Evolutionary conservation across 257 asterid genomes (phyloP).

Genomic region (Henckelia pumila): DNA sequence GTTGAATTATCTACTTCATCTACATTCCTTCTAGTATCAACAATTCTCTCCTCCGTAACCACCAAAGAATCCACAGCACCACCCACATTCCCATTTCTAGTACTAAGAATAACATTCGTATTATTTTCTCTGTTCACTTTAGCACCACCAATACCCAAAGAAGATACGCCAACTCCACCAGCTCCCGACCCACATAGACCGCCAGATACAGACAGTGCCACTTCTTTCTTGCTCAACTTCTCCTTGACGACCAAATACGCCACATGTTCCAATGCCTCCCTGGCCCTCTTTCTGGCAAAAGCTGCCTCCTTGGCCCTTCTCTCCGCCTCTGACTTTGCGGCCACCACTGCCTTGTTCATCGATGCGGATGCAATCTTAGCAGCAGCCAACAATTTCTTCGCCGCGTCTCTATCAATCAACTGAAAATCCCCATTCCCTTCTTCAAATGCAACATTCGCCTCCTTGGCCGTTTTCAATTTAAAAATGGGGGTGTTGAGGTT

Average conservation of each 20-base stretch:
- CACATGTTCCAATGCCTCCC: conserved; percentile 65
- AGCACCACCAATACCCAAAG: background rate
- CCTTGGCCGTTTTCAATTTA: conserved; percentile 34
- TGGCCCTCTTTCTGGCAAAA: conserved; percentile 64
- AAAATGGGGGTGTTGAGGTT: conserved; percentile 48
- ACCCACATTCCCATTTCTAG: conserved; percentile 26
- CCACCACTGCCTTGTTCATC: conserved; percentile 57
- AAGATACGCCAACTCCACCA: conserved; percentile 1
- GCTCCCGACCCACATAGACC: background rate
- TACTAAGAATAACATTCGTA: conserved; percentile 20
- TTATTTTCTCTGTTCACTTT: conserved; percentile 19
- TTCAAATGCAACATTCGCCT: conserved; percentile 7
- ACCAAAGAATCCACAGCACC: conserved; percentile 23
- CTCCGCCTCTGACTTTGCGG: conserved; percentile 64
- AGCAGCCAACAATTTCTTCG: conserved; percentile 67
- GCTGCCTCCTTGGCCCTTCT: conserved; percentile 79
- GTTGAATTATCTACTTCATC: conserved; percentile 40
- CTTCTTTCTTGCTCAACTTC: conserved; percentile 48
- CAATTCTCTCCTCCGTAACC: conserved; percentile 20
- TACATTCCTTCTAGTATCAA: conserved; percentile 13
- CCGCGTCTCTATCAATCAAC: conserved; percentile 61
- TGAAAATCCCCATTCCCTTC: conserved; percentile 33
- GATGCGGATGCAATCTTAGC: conserved; percentile 60
- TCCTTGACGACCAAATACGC: conserved; percentile 52
- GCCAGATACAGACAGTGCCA: conserved; percentile 1